Conservation (phyloP, 1,284 basidiomycete species). For the Exobasidium rhododendri region DNA sequence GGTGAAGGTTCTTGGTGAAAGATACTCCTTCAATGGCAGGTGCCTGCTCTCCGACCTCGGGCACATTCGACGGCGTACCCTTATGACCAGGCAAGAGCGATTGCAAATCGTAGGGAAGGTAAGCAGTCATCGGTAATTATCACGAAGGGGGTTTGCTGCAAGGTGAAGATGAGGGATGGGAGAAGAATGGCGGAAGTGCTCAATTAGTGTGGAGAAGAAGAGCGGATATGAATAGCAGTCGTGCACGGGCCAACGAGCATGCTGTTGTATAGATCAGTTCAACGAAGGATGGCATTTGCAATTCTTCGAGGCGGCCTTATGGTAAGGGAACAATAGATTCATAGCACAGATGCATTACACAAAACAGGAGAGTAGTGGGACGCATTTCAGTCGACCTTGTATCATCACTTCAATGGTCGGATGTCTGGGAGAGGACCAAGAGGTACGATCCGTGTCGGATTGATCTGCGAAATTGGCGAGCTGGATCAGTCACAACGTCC, state of each 20-base stretch:
- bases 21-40: background rate
- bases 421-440: slow-evolving; percentile 45
- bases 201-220: too few species aligned
- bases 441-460: slow-evolving; percentile 48
- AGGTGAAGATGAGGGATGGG: too few species aligned
- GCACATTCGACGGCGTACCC: background rate
- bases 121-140: background rate
- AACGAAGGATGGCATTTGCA: too few species aligned
- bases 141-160: background rate
- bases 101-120: background rate
- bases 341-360: too few species aligned
- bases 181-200: background rate
- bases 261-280: too few species aligned
- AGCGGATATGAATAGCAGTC: too few species aligned
- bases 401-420: slow-evolving; percentile 29
- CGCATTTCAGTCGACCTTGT: too few species aligned
- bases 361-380: too few species aligned
- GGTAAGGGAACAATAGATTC: too few species aligned
- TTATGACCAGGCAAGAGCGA: background rate
- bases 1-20: background rate
- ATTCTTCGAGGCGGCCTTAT: too few species aligned
- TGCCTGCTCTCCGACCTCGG: background rate
- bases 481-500: background rate
- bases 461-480: slow-evolving; percentile 23
- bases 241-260: too few species aligned